A percentile compares a stretch with the other conserved stretches of the same genome.
Conservation (phyloP, 345 rosid species). For the Syzygium oleosum region DNA sequence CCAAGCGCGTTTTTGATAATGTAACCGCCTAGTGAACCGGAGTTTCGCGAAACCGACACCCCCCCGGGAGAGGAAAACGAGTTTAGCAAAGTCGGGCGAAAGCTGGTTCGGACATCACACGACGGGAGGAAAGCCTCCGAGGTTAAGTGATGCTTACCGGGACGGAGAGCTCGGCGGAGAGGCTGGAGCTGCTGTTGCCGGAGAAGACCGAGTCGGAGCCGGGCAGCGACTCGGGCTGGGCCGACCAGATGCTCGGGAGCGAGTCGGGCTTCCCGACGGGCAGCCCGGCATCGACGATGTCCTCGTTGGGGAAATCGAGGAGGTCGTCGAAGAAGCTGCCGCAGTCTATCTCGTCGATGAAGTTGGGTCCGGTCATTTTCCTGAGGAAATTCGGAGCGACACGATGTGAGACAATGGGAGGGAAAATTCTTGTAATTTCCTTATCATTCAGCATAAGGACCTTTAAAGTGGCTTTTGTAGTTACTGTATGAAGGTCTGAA, state of each 20-base stretch:
- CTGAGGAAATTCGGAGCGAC: constrained; percentile 4
- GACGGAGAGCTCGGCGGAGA: constrained; percentile 82
- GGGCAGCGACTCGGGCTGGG: constrained; percentile 47
- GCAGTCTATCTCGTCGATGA: constrained; percentile 83
- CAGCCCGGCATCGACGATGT: constrained; percentile 39
- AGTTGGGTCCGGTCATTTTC: constrained; percentile 36
- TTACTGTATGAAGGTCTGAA: neutral
- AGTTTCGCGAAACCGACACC: neutral
- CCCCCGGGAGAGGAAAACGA: neutral
- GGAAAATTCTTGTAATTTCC: neutral
- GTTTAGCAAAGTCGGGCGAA: neutral
- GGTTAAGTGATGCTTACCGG: constrained; percentile 43
- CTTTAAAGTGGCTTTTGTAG: neutral
- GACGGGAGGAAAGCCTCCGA: too few relatives aligned
- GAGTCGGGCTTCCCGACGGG: constrained; percentile 21
- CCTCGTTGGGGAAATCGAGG: constrained; percentile 76
- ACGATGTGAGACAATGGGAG: neutral
- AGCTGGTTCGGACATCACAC: neutral
- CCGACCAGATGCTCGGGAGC: constrained; percentile 64
- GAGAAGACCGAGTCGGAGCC: constrained; percentile 61
- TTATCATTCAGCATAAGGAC: neutral
- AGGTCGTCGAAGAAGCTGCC: constrained; percentile 92
- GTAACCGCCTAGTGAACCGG: neutral
- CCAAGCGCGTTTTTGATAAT: neutral
- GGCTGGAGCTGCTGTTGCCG: constrained; percentile 42